phyloP scores from a whole-genome alignment of 176 grass and related monocot species.

The Eremochloa ophiuroides region DNA sequence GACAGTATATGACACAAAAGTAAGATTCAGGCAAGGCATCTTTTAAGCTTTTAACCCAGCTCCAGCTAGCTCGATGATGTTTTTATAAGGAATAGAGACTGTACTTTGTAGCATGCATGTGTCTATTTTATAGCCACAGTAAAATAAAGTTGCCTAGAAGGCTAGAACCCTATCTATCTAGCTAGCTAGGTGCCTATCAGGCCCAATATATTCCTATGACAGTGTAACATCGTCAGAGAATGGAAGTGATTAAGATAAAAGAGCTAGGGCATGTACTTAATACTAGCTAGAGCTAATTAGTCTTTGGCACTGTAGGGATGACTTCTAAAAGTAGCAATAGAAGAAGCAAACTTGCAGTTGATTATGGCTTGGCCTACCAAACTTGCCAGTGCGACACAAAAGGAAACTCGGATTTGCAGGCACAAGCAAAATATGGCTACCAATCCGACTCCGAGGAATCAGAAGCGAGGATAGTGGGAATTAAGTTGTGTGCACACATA shows the following conservation, averaged over 20 bases:
- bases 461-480: slow-evolving; percentile 29
- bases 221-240: slow-evolving; percentile 1
- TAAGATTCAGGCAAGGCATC: slow-evolving; percentile 1
- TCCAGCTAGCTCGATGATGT: neutral
- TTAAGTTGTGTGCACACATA: slow-evolving; percentile 5
- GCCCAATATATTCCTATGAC: neutral
- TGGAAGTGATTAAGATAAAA: neutral
- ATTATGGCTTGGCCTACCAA: slow-evolving; percentile 8
- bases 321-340: slow-evolving; percentile 30
- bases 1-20: neutral
- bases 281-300: neutral
- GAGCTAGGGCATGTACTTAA: neutral
- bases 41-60: slow-evolving; percentile 29
- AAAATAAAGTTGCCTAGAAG: slow-evolving; percentile 24
- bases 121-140: neutral
- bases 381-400: slow-evolving; percentile 18
- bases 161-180: neutral
- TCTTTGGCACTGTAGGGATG: neutral
- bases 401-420: neutral
- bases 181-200: neutral
- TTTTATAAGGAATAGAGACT: neutral
- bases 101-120: slow-evolving; percentile 3
- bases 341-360: neutral
- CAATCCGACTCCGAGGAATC: slow-evolving; percentile 34
- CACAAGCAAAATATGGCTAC: neutral